Conservation (phyloP, 2,329 filamentous ascomycete species). For the Microdochium paspali region DNA sequence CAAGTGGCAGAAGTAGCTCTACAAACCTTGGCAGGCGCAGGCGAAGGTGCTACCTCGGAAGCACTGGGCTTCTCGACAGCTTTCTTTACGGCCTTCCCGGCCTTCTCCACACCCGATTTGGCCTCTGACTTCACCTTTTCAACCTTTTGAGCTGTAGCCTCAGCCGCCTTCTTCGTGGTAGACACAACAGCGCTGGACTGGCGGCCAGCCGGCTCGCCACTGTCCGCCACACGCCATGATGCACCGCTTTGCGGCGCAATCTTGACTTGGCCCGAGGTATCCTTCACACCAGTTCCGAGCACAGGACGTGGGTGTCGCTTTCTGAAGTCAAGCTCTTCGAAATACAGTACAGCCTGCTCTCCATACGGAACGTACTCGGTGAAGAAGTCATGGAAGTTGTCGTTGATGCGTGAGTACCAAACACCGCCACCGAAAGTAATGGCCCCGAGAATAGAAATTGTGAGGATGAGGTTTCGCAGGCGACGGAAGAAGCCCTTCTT, state of each 20-base stretch:
- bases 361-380: constrained; percentile 93
- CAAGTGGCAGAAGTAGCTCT: not conserved
- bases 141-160: constrained; percentile 13
- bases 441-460: constrained; percentile 65
- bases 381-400: constrained; percentile 99
- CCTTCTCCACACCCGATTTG: constrained; percentile 16
- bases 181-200: constrained; percentile 38
- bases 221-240: constrained; percentile 66
- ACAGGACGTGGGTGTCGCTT: constrained; percentile 60
- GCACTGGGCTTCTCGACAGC: constrained; percentile 7
- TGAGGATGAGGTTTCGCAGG: constrained; percentile 68
- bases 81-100: constrained; percentile 21
- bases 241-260: constrained; percentile 82
- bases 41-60: constrained; percentile 6
- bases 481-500: constrained; percentile 60
- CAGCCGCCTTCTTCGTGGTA: constrained; percentile 16
- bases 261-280: constrained; percentile 62
- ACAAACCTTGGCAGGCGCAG: constrained; percentile 4
- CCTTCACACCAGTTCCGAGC: constrained; percentile 39
- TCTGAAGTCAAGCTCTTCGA: constrained; percentile 90
- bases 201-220: constrained; percentile 42
- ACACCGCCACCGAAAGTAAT: constrained; percentile 81
- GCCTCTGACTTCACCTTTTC: constrained; percentile 18
- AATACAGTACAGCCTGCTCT: constrained; percentile 88
- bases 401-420: constrained; percentile 85